Percentiles rank a stretch among this genome's conserved stretches.
These are phyloP conservation scores for Leishmania lainsoni DNA, from an alignment of 208 protist genomes.

Conservation along the genomic window DNA sequence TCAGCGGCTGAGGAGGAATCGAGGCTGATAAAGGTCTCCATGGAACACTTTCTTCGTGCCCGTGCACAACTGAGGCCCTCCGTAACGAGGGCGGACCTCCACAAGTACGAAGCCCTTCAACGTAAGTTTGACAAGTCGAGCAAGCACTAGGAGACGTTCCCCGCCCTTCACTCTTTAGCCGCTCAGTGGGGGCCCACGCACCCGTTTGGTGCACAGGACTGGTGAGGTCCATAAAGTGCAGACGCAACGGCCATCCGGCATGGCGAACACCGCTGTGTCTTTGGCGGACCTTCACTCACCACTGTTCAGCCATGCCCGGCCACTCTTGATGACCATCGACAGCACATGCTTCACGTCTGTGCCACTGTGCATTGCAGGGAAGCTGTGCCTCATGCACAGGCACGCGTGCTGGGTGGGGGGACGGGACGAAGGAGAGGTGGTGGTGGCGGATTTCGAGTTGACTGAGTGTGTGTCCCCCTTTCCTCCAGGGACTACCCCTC, in stretches of 20 bases:
- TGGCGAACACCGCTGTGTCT: background rate
- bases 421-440: background rate
- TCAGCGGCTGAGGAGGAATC: background rate
- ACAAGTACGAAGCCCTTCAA: constrained; percentile 74
- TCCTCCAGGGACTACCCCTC: background rate
- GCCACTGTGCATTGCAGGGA: too few species aligned
- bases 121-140: constrained; percentile 52
- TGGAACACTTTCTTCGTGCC: constrained; percentile 81
- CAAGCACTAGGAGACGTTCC: background rate
- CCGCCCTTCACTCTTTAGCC: background rate
- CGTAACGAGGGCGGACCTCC: constrained; percentile 73
- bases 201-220: background rate
- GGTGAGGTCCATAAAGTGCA: background rate
- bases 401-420: background rate
- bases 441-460: background rate
- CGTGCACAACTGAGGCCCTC: constrained; percentile 82
- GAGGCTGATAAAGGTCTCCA: constrained; percentile 50
- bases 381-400: background rate
- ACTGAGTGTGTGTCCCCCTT: background rate
- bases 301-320: background rate
- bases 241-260: background rate
- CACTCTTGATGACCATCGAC: background rate
- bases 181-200: background rate
- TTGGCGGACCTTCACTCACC: background rate
- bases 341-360: background rate